Evolutionary conservation across 257 asterid species (phyloP), one percentile per base, ranked within the genome.

Genomic region (Gentiana straminea): DNA sequence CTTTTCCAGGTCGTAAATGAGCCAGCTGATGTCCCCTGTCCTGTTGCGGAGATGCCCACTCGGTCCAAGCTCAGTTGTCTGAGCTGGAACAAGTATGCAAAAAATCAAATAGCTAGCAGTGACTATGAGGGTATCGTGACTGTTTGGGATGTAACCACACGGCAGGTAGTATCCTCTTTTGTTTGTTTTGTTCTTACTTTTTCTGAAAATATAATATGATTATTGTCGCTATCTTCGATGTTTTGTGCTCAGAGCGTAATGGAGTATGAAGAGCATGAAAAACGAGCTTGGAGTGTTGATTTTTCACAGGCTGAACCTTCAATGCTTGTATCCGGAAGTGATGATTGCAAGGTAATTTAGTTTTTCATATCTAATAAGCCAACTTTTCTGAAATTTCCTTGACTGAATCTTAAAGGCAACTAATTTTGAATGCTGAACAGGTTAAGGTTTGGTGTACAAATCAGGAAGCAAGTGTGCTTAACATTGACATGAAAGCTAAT

Each of bases 251-350:
- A 85, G 97, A 85, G 97, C 67, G 81, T 88, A 67, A 88, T 81
- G 91, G 97, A 88, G 75, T 88, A 85, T 9, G 97, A 84, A 71
- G 97, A 88, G 79, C 95, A 88, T 71, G 97, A 88, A 66, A 88
- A 88, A 61, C 88, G 94, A 52, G 97, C 97, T 35, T 88, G 95
- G 95, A 82, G 97, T 76, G 91, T 88, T 50, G 97, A 88, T 73
- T 88, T 88, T 73, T 85, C 94, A 33, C 63, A 73, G 47, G 77
- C 88, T 5, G 95, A 83, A 59, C 97, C 95, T 66, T 75, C 89
- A 50, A 81, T 88, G 97, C 94, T 88, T 64, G 89, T 85, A 13
- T 85, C 95, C 10, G 97, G 97, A 35, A 83, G 97, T 66, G 94
- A 85, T 59, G 97, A 88, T 70, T 85, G 94, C 87, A 85, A 83